A percentile compares a stretch with the other conserved stretches of the same genome.
These are phyloP conservation scores for Kluyveromyces lactis DNA, from an alignment of 805 yeast species.

Conservation along the genomic window DNA sequence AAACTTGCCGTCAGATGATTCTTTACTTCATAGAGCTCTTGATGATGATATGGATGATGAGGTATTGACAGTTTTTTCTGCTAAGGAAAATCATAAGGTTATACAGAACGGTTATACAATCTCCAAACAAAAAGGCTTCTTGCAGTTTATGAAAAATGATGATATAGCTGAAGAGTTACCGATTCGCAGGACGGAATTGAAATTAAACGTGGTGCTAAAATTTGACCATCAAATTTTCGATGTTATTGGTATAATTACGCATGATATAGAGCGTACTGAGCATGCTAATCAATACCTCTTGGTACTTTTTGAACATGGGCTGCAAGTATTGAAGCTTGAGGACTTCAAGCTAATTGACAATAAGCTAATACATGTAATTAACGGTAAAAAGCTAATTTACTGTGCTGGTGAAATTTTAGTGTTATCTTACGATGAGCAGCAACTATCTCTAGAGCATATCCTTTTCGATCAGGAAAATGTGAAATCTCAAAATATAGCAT, in stretches of 20 bases:
- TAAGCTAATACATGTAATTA: slow-evolving; percentile 14
- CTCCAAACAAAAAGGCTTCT: slow-evolving; percentile 24
- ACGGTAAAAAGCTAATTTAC: slow-evolving; percentile 15
- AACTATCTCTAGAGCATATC: slow-evolving; percentile 11
- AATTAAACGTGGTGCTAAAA: slow-evolving; percentile 25
- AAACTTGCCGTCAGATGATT: slow-evolving; percentile 9
- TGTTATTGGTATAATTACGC: slow-evolving; percentile 19
- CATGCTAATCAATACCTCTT: slow-evolving; percentile 18
- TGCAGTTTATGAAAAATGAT: slow-evolving; percentile 17
- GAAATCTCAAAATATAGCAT: slow-evolving; percentile 6
- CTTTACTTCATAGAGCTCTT: slow-evolving; percentile 9
- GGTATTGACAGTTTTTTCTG: slow-evolving; percentile 25
- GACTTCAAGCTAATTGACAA: slow-evolving; percentile 22
- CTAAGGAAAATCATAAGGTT: slow-evolving; percentile 20
- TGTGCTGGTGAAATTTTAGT: slow-evolving; percentile 16
- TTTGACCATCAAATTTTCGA: slow-evolving; percentile 26
- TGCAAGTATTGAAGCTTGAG: slow-evolving; percentile 21
- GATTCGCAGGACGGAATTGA: slow-evolving; percentile 23
- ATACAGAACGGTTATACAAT: slow-evolving; percentile 29
- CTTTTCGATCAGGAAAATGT: slow-evolving; percentile 11
- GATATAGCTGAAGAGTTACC: slow-evolving; percentile 25
- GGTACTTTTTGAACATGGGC: slow-evolving; percentile 23
- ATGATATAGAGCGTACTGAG: slow-evolving; percentile 11
- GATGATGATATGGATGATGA: slow-evolving; percentile 23
- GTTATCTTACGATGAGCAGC: slow-evolving; percentile 8